Base-by-base conservation (phyloP, 768 basidiomycete genomes). In the Russula ochroleuca region DNA sequence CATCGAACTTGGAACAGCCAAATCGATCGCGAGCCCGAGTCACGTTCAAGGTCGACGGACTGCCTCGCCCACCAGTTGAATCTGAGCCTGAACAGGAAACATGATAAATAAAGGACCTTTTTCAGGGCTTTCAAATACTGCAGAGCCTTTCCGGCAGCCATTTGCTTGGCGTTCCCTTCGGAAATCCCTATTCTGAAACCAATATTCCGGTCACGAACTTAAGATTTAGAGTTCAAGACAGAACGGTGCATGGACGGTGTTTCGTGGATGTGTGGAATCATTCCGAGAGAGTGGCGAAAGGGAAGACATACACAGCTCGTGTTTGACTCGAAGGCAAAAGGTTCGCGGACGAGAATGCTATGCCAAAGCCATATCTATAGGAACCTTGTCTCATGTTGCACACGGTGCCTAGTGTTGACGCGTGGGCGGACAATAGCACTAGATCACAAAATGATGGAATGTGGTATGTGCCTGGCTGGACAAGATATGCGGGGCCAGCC, bases 261-360 rank as follows among this genome's bases (percentile, higher is more conserved):
- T 35, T 28, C n/a, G 28, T 17, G 6, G 17, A 33, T 45, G 43
- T 19, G 37, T 13, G 25, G 51, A 23, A 38, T n/a, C 25, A 3
- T 25, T 47, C 57, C 45, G 3, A n/a, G 17, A 60, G 10, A 8
- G 35, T 35, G 35, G 33, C 10, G 35, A 35, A 8, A 10, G 35
- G 35, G 38, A 9, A 47, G n/a, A 23, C n/a, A 21, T 35, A n/a
- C 14, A 41, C 25, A 48, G 7, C 28, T 31, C 9, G 15, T 61
- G 13, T 3, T 48, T 47, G 6, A 47, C 28, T 5, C 19, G 33
- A 54, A 28, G 23, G 52, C 53, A 61, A 65, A 60, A 61, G 59
- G 57, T 65, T 57, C 59, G 64, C 64, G 52, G 64, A 61, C 49
- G 23, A 50, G 53, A 54, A 40, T 8, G 48, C 49, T 25, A 56